Evolutionary conservation across 108 stramenopile genomes (phyloP), one percentile per base, ranked within the genome.

Genomic region (Conticribra weissflogii): DNA sequence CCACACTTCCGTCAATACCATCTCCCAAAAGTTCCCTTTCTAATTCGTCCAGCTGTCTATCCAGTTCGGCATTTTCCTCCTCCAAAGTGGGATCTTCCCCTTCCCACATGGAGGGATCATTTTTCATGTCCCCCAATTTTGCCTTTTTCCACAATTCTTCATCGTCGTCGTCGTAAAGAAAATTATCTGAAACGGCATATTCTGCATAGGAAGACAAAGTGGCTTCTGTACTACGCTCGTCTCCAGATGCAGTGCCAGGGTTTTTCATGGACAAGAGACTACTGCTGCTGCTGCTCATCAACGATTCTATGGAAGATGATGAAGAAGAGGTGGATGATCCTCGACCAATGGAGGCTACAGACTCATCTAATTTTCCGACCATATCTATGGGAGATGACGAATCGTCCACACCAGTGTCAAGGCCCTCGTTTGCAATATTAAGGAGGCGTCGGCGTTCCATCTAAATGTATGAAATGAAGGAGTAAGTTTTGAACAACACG

Each of bases 141-240:
- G 34, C 71, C 30, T 51, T 60, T 59, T 36, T 19, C 44, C 19
- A 54, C 59, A 67, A 68, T 61, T 47, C 63, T 25, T 60, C 64
- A 30, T 75, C 59, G 21, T 88, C 73, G 24, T 86, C 82, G 51
- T 88, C 84, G 61, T 87, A 78, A 17, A 93, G 47, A 83, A 85
- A 93, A 64, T 93, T 92, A 58, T 92, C 91, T 2, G 69, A 46
- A 0, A 88, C 86, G 5, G 73, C 65, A 74, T 75, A 86, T 31
- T 61, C 54, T 23, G 63, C 81, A 63, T 87, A 93, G 21, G 86
- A 62, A 2, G 75, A 49, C 31, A 93, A 74, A 14, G 84, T 87
- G 22, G 87, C 79, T 33, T 93, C 87, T 18, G 83, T 82, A n/a
- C 68, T 59, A 3, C 71, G 69, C 34, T 76, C 75, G 57, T 81